Evolutionary conservation across 2,329 filamentous ascomycete species (phyloP).

Genomic region (Ophiognomonia clavigignenti-juglandacearum): DNA sequence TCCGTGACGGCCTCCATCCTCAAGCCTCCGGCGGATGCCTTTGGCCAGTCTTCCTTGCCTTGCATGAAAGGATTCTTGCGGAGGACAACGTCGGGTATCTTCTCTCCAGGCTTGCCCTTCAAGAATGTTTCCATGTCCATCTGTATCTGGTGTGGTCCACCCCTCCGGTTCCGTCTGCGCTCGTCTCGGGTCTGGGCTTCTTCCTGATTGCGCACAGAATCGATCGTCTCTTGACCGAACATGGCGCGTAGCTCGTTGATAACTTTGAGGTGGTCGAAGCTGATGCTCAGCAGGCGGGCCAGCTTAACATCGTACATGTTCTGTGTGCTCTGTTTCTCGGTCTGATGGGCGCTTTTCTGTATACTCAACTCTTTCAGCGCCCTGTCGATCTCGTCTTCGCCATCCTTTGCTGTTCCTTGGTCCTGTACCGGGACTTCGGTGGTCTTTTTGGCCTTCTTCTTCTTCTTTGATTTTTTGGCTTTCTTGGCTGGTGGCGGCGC

Average conservation of each 20-base stretch:
- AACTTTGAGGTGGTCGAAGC: constrained; percentile 72
- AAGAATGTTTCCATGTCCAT: constrained; percentile 55
- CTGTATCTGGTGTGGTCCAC: constrained; percentile 4
- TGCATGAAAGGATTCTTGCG: constrained; percentile 80
- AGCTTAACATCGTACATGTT: constrained; percentile 20
- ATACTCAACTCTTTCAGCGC: constrained; percentile 47
- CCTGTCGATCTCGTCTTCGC: constrained; percentile 51
- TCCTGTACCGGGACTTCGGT: constrained; percentile 24
- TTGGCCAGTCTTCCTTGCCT: constrained; percentile 83
- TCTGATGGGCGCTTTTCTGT: constrained; percentile 15
- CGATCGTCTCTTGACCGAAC: constrained; percentile 54
- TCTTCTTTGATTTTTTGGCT: constrained; percentile 32
- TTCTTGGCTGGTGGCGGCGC: constrained; percentile 27
- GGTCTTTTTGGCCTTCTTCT: constrained; percentile 32
- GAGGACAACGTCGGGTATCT: constrained; percentile 65
- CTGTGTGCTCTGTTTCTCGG: constrained; percentile 6
- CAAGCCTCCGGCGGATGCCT: constrained; percentile 72
- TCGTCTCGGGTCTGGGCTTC: constrained; percentile 35
- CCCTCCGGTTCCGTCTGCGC: constrained; percentile 34
- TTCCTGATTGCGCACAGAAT: constrained; percentile 46
- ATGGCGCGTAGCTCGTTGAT: constrained; percentile 80
- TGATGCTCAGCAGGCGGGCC: constrained; percentile 40
- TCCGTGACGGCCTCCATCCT: constrained; percentile 63
- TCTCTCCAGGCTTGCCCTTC: constrained; percentile 52
- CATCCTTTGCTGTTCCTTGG: constrained; percentile 10